Conservation (phyloP, 1,284 basidiomycete genomes). For the Porogramme epimiltina region DNA sequence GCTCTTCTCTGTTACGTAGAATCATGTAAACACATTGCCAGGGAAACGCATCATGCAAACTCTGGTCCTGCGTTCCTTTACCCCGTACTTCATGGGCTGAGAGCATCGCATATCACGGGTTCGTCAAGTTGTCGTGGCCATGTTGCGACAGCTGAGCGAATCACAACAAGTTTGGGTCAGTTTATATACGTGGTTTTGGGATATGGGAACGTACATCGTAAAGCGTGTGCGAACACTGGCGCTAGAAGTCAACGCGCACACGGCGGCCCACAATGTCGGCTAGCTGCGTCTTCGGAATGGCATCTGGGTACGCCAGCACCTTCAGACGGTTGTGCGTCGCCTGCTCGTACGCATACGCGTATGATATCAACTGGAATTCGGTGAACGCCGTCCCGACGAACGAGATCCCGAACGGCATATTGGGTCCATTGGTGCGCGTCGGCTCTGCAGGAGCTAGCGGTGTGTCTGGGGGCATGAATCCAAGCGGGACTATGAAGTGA, state of each 20-base stretch:
- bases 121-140: no score
- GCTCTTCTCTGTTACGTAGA: no score
- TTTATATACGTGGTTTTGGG: no score
- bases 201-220: no score
- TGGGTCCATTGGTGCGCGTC: constrained; percentile 37
- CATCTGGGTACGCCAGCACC: constrained; percentile 43
- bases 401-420: constrained; percentile 50
- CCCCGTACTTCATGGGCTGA: no score
- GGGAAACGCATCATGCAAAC: no score
- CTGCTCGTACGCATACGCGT: constrained; percentile 58
- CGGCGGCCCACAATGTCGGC: constrained; percentile 36
- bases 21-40: no score
- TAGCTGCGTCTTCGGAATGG: constrained; percentile 53
- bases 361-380: constrained; percentile 47
- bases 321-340: constrained; percentile 46
- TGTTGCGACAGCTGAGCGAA: no score
- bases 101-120: no score
- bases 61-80: no score
- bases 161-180: no score
- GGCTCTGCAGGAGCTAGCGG: constrained; percentile 34
- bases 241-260: background rate
- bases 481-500: constrained; percentile 42
- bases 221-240: no score
- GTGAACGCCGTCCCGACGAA: constrained; percentile 47
- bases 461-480: constrained; percentile 42